Percentiles rank a stretch among this genome's conserved stretches.
phyloP scores from a whole-genome alignment of 108 stramenopile genomes.

The Chaetoceros tenuissimus region DNA sequence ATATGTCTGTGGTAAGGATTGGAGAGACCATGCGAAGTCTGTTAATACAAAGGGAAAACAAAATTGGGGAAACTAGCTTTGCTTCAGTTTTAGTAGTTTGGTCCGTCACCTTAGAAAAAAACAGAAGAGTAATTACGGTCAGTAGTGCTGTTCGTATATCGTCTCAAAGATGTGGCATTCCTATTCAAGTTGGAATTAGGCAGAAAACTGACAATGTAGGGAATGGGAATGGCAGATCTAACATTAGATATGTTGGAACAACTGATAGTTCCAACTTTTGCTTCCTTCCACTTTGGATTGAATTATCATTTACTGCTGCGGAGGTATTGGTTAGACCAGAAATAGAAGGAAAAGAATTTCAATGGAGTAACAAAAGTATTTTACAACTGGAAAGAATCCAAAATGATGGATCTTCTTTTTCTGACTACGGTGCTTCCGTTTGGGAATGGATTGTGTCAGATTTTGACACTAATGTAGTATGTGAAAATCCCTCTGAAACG shows the following conservation, averaged over 20 bases:
- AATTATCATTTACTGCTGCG: slow-evolving; percentile 20
- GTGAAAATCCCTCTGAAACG: too few species aligned
- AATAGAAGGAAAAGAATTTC: not conserved
- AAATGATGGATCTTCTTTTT: too few species aligned
- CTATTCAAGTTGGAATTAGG: slow-evolving; percentile 43
- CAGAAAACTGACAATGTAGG: not conserved
- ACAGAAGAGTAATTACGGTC: slow-evolving; percentile 48
- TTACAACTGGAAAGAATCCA: slow-evolving; percentile 12
- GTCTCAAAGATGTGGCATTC: slow-evolving; percentile 22
- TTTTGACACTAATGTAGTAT: too few species aligned
- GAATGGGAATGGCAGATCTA: not conserved
- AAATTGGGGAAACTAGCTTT: slow-evolving; percentile 1
- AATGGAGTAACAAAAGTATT: slow-evolving; percentile 30
- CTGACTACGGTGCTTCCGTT: too few species aligned
- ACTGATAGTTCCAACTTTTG: slow-evolving; percentile 6
- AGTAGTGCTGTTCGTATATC: slow-evolving; percentile 43
- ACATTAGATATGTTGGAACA: not conserved
- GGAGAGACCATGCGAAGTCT: slow-evolving; percentile 31
- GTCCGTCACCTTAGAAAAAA: slow-evolving; percentile 54
- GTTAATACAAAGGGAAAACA: slow-evolving; percentile 5
- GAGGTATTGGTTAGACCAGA: slow-evolving; percentile 27
- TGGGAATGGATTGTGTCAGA: too few species aligned
- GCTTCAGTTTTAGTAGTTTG: slow-evolving; percentile 35
- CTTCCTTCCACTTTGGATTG: slow-evolving; percentile 51
- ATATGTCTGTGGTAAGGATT: slow-evolving; percentile 43